A percentile compares a stretch with the other conserved stretches of the same genome.
Conservation (phyloP, 768 basidiomycete species). For the Clitopilus hobsonii region DNA sequence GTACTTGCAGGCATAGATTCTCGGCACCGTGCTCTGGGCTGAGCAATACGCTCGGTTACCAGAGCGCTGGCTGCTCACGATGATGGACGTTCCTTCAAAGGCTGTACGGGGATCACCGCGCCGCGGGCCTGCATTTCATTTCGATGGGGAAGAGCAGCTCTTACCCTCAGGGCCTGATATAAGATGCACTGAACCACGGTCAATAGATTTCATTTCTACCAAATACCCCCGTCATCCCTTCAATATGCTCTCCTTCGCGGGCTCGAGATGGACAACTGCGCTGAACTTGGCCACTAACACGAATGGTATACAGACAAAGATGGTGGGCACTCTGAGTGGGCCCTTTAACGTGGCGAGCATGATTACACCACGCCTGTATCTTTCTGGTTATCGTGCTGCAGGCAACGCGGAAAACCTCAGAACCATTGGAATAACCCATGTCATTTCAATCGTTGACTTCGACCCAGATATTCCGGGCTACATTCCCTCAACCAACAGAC, state of each 20-base stretch:
- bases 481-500: constrained; percentile 32
- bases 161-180: neutral
- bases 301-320: neutral
- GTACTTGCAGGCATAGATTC: constrained; percentile 1
- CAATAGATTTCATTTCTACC: neutral
- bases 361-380: constrained; percentile 49
- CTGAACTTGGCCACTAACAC: neutral
- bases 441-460: constrained; percentile 60
- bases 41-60: neutral
- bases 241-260: neutral
- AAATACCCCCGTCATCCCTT: neutral
- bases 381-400: constrained; percentile 61
- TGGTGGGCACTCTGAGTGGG: constrained; percentile 2
- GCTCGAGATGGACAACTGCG: neutral
- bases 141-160: neutral
- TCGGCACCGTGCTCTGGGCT: no score
- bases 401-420: constrained; percentile 38
- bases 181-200: neutral
- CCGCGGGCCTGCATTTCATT: neutral
- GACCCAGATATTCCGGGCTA: constrained; percentile 38
- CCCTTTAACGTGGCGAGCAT: constrained; percentile 22
- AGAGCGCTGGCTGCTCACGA: neutral
- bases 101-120: neutral
- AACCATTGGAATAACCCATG: constrained; percentile 66
- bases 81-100: neutral